A percentile compares a stretch with the other conserved stretches of the same genome.
These are phyloP conservation scores for Agrostemma githago DNA, from an alignment of 148 eudicot species.

Conservation along the genomic window DNA sequence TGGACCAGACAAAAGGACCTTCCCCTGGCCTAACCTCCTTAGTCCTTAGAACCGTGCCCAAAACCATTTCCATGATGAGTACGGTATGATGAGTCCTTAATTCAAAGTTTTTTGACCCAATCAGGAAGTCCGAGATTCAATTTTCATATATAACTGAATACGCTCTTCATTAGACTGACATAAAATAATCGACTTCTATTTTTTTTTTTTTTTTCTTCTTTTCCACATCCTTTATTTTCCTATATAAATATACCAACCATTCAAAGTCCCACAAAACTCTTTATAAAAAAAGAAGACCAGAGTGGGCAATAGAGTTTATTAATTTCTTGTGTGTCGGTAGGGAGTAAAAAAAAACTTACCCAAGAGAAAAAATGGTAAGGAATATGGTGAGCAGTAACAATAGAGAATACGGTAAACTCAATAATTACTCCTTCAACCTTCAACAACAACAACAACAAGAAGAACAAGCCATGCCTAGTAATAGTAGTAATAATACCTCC, in stretches of 20 bases:
- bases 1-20: too few relatives aligned
- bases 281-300: neutral
- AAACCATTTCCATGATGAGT: too few relatives aligned
- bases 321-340: conserved; percentile 5
- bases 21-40: too few relatives aligned
- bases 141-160: too few relatives aligned
- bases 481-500: neutral
- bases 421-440: too few relatives aligned
- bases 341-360: neutral
- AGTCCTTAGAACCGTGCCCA: too few relatives aligned
- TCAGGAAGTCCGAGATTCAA: too few relatives aligned
- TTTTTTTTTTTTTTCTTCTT: too few relatives aligned
- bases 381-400: neutral
- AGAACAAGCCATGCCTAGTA: neutral
- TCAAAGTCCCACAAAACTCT: conserved; percentile 6
- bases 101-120: too few relatives aligned
- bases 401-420: neutral
- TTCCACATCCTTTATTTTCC: neutral
- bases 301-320: neutral
- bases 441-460: neutral
- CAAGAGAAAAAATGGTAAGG: neutral
- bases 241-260: neutral
- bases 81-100: too few relatives aligned
- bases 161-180: too few relatives aligned
- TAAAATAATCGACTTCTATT: too few relatives aligned